Percentiles rank a stretch among this genome's conserved stretches.
phyloP scores from a whole-genome alignment of 768 basidiomycete genomes.

The Leucosporidium scottii region DNA sequence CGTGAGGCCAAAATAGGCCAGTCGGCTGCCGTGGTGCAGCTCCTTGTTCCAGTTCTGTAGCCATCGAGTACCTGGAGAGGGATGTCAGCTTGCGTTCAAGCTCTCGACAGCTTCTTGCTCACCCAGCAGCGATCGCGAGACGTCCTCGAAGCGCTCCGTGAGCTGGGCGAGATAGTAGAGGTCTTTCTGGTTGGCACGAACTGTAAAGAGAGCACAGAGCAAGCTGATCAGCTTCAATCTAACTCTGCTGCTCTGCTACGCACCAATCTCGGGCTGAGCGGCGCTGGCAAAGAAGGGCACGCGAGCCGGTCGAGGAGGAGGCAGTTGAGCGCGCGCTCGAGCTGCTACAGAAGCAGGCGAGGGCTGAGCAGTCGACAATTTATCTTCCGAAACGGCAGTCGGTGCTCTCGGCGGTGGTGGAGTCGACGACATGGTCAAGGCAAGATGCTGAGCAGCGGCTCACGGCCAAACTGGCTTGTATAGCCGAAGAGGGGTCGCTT shows the following conservation, averaged over 20 bases:
- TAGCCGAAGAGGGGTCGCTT: too few species aligned
- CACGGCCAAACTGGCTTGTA: too few species aligned
- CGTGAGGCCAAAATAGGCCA: constrained; percentile 37
- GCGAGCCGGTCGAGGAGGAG: neutral
- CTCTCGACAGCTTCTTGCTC: neutral
- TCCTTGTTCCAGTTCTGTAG: constrained; percentile 34
- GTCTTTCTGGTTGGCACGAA: constrained; percentile 39
- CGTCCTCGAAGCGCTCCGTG: constrained; percentile 33
- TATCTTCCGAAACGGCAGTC: too few species aligned
- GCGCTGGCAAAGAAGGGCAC: constrained; percentile 35
- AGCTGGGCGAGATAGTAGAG: constrained; percentile 37
- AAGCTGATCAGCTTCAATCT: neutral
- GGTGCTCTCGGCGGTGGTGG: too few species aligned
- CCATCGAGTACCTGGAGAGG: constrained; percentile 33
- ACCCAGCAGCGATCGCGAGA: constrained; percentile 32
- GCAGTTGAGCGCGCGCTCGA: constrained; percentile 6
- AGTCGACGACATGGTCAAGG: too few species aligned
- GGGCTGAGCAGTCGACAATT: neutral
- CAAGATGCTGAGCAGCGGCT: too few species aligned
- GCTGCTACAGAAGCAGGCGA: constrained; percentile 17
- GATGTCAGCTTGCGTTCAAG: neutral
- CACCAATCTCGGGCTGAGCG: constrained; percentile 38
- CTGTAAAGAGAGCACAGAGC: constrained; percentile 19
- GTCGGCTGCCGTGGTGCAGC: constrained; percentile 27
- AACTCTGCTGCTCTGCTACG: neutral